Conservation (phyloP, 2,329 filamentous ascomycete genomes). For the Knufia fluminis region DNA sequence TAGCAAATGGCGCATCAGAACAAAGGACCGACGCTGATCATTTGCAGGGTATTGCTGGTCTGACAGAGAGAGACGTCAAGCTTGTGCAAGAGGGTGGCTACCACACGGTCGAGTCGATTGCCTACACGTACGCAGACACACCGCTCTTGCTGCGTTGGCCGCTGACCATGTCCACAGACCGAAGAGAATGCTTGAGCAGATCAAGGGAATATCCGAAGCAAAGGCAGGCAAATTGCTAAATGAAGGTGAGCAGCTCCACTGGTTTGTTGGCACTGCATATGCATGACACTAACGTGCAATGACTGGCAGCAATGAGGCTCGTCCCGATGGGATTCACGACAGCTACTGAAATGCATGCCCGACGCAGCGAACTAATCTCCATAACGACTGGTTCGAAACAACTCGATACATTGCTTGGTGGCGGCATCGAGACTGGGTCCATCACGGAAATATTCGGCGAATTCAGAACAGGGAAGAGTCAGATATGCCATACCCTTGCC, state of each 20-base stretch:
- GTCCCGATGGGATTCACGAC: constrained; percentile 99
- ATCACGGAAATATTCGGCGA: constrained; percentile 98
- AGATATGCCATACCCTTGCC: constrained; percentile 96
- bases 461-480: constrained; percentile 95
- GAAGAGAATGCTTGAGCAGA: constrained; percentile 72
- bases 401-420: constrained; percentile 85
- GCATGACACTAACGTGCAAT: constrained; percentile 11
- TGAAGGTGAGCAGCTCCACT: constrained; percentile 58
- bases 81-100: constrained; percentile 84
- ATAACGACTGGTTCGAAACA: constrained; percentile 98
- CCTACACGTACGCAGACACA: constrained; percentile 61
- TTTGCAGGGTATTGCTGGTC: constrained; percentile 68
- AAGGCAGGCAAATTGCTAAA: constrained; percentile 86
- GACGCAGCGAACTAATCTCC: constrained; percentile 91
- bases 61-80: constrained; percentile 94
- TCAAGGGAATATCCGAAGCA: constrained; percentile 96
- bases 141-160: neutral
- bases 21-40: constrained; percentile 18
- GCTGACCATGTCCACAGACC: constrained; percentile 37
- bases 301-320: constrained; percentile 67
- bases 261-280: constrained; percentile 2
- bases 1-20: constrained; percentile 10
- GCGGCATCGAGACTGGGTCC: constrained; percentile 91
- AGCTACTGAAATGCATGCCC: constrained; percentile 96
- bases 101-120: constrained; percentile 91